Base-by-base conservation (phyloP, 31 red algal species). In the Asparagopsis taxiformis region DNA sequence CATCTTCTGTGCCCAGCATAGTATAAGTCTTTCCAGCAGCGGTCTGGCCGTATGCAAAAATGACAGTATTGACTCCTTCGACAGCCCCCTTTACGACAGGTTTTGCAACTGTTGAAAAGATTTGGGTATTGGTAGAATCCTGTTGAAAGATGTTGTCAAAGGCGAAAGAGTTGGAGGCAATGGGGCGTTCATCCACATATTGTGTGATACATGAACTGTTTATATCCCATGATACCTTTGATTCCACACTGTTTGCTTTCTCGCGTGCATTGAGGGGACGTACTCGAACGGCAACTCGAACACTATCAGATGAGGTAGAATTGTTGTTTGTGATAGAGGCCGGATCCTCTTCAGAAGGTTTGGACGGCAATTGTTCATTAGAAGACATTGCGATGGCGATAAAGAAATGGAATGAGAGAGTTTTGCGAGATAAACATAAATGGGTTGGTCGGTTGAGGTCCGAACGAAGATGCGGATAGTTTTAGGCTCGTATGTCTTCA, bases 21-120 rank as follows among this genome's bases (percentile, higher is more conserved):
- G 95, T 98, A 56, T 98, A 88, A 31, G 95, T 98, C 55, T 98
- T 98, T 13, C 95, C 95, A 2, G 95, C 90, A 1, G 90, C 91
- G 7, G 95, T 98, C 55, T 98, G 95, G 0, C 95, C 95, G 37
- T 94, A 98, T 6, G 90, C 95, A 55, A 98, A 98, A 52, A 98
- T 84, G 6, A 88, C 86, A 26, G 91, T 91, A 39, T 98, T 98
- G 80, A 91, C 80, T 0, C 95, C 95, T 37, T 72, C 85, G 5
- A 93, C 46, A n/a, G 88, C 90, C 0, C 85, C 70, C 11, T 82
- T 32, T 15, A 94, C 87, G 33, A 98, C 77, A 9, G 85, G 89
- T 43, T 72, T 55, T 23, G 91, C 95, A 13, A 91, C 49, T 43
- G 60, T 48, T 8, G 33, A 32, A 73, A 83, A 98, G 0, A 98